phyloP scores from a whole-genome alignment of 768 basidiomycete genomes.

The Mycena maculata region DNA sequence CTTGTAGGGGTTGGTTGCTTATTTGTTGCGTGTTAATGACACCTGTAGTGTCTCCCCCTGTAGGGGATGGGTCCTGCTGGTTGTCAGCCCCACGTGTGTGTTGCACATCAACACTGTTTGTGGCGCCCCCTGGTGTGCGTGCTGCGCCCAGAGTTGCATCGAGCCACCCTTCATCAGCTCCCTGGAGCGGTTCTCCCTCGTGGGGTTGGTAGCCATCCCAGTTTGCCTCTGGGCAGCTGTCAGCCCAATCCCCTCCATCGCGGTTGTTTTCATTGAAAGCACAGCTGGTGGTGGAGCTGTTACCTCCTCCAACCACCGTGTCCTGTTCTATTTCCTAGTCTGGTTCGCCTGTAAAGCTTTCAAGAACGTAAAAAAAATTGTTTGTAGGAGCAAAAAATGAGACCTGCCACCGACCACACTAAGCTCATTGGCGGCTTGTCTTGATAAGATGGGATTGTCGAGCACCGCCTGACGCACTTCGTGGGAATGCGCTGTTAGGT shows the following conservation, averaged over 20 bases:
- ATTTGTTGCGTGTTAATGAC: neutral
- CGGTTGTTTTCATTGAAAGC: conserved; percentile 1
- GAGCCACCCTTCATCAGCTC: conserved; percentile 13
- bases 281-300: conserved; percentile 10
- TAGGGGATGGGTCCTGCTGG: no score
- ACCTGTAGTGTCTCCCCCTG: no score
- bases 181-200: neutral
- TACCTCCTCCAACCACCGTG: neutral
- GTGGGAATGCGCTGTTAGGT: neutral
- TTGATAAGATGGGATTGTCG: neutral
- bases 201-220: conserved; percentile 13
- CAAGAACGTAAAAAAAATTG: neutral
- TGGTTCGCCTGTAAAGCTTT: neutral
- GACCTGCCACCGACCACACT: neutral
- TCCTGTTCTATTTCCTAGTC: neutral
- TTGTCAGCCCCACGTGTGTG: no score
- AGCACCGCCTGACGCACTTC: neutral
- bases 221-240: conserved; percentile 2
- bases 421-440: neutral
- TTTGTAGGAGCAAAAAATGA: neutral
- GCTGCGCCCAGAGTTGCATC: conserved; percentile 10
- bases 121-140: conserved; percentile 13
- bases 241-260: conserved; percentile 12
- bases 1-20: conserved; percentile 7
- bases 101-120: no score